These are phyloP conservation scores for Claviceps capensis DNA, from an alignment of 2,329 filamentous ascomycete species.

Conservation along the genomic window DNA sequence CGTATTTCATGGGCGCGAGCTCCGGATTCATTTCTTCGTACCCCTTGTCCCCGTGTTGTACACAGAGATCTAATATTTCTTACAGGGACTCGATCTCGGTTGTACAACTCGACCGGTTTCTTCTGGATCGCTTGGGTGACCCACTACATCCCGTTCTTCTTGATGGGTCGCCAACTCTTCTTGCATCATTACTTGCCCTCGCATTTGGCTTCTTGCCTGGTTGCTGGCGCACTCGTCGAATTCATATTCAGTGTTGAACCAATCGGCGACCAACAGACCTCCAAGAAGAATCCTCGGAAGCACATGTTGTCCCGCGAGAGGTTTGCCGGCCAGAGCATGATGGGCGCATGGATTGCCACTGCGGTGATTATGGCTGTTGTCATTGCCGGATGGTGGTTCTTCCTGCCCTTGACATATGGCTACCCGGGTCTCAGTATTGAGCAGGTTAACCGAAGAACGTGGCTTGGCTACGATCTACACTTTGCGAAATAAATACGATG, in stretches of 20 bases:
- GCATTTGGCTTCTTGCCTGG: slow-evolving; percentile 78
- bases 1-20: slow-evolving; percentile 29
- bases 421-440: slow-evolving; percentile 74
- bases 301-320: slow-evolving; percentile 71
- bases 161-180: slow-evolving; percentile 97
- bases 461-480: slow-evolving; percentile 93
- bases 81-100: slow-evolving; percentile 70
- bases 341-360: slow-evolving; percentile 67
- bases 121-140: slow-evolving; percentile 97
- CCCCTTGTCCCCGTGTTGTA: neutral
- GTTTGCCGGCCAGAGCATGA: slow-evolving; percentile 63
- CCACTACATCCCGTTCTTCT: slow-evolving; percentile 93
- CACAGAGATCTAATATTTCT: slow-evolving; percentile 16
- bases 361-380: slow-evolving; percentile 53
- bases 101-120: slow-evolving; percentile 98
- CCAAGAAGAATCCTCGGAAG: slow-evolving; percentile 30
- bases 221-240: slow-evolving; percentile 82
- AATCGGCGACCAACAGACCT: slow-evolving; percentile 30
- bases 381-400: slow-evolving; percentile 78
- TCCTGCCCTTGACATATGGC: slow-evolving; percentile 89
- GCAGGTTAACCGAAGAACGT: slow-evolving; percentile 73
- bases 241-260: slow-evolving; percentile 93
- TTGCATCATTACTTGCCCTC: slow-evolving; percentile 94
- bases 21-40: neutral
- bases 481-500: slow-evolving; percentile 70